Base-by-base conservation (phyloP, 352 stramenopile species). In the Pythium pectinolyticum region DNA sequence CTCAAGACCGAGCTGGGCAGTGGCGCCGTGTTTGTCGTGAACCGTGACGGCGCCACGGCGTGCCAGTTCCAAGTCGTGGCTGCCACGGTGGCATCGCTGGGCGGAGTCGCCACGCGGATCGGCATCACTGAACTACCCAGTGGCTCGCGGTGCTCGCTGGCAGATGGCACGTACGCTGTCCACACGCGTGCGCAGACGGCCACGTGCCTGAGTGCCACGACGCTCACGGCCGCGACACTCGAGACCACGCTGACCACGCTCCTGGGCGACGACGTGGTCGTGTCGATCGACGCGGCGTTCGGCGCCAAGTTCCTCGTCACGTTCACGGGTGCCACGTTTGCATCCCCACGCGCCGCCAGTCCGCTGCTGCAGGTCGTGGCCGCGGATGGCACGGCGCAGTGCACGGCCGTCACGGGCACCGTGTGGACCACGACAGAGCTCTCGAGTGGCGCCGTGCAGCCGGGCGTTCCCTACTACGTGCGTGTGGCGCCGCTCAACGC, bases 391-490 rank as follows among this genome's bases (percentile, higher is more conserved):
- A 89, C 84, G 0, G 77, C 69, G 11, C 76, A 75, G 0, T 95
- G 86, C 27, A 71, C 67, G 0, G 55, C 62, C 19, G 46, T 94
- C 14, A 63, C 66, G 15, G 82, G 82, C 3, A 86, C 79, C 4
- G 75, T 84, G 5, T 93, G 82, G 84, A 88, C 74, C 5, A 57
- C 51, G 1, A 93, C 81, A 0, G 73, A 95, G 34, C 66, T 98
- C 25, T 72, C 97, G 54, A 92, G 92, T 10, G 89, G 84, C 17
- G 65, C 78, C 3, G 51, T 99, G 7, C 62, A 62, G 27, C 69
- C 90, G 25, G 95, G 95, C 1, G 79, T 81, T 27, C 66, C 78
- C 1, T 98, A 98, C 69, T 97, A 87, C 57, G 76, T 98, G 3
- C 81, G 89, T 12, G 78, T 98, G 1, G 78, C 88, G 6, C 95